Evolutionary conservation across 352 stramenopile genomes (phyloP).

Genomic region (Globisporangium canariense): DNA sequence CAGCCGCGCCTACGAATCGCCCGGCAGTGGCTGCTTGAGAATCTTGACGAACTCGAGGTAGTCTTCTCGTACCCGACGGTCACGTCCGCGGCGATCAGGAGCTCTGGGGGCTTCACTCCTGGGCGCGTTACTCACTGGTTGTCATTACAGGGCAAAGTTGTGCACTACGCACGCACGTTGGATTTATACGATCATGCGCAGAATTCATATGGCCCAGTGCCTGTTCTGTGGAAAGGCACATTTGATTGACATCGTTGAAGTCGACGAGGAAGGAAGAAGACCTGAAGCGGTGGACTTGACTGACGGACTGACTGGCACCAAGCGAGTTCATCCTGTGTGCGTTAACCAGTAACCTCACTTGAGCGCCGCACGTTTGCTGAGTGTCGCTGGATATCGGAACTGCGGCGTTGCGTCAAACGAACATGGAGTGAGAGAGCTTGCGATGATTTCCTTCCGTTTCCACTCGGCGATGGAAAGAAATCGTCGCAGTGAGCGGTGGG

Average conservation of each 20-base stretch:
- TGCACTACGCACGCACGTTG: background rate
- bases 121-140: too few species aligned
- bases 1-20: constrained; percentile 76
- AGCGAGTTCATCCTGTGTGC: too few species aligned
- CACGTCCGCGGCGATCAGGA: constrained; percentile 83
- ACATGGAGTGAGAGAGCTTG: too few species aligned
- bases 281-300: background rate
- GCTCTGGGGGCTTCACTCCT: constrained; percentile 22
- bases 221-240: background rate
- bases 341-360: too few species aligned
- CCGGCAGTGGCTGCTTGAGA: constrained; percentile 87
- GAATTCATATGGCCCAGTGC: background rate
- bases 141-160: too few species aligned
- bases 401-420: too few species aligned
- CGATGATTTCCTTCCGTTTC: too few species aligned
- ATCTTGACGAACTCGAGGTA: constrained; percentile 95
- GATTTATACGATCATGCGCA: background rate
- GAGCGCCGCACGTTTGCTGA: too few species aligned
- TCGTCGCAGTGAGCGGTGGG: too few species aligned
- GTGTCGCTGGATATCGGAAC: too few species aligned
- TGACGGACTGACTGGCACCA: too few species aligned
- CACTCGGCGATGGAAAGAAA: too few species aligned
- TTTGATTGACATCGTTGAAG: background rate
- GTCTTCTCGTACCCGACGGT: constrained; percentile 90
- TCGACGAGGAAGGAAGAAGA: background rate